Base-by-base conservation (phyloP, 176 grass and related monocot species). In the Pharus latifolius region DNA sequence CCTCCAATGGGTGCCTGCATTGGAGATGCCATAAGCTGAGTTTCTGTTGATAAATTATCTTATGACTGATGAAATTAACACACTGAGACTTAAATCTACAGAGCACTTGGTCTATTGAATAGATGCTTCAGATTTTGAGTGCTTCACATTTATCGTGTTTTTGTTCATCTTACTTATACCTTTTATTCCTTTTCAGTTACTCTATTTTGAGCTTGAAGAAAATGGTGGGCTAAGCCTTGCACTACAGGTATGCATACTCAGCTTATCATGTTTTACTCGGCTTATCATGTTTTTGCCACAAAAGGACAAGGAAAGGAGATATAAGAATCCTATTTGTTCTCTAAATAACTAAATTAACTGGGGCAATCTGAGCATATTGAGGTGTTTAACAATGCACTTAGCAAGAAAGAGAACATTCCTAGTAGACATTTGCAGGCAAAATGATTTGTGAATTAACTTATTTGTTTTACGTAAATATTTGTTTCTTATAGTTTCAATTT, bases 181-280 rank as follows among this genome's bases (percentile, higher is more conserved):
- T 54, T 40, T 67, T 29, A 15, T 51, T 72, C n/a, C 12, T 56
- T 84, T 81, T 57, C 80, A 99, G 96, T 69, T 99, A 69, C 82
- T 99, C 57, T 99, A 95, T 75, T 99, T 99, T 80, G 96, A 99
- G 81, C 82, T 88, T 26, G 96, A 99, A 87, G 96, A 99, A 76
- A 91, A 83, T 77, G 90, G 87, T 57, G 96, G 96, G 30, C 47
- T 99, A 60, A 99, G 96, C 47, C 90, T 99, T 76, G 96, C 79
- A 47, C 79, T 95, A 34, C 96, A 99, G 87, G 96, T 99, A 78
- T 10, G 26, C 58, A 25, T 82, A 70, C 23, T 38, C 29, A 33
- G 16, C 9, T 71, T 80, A 14, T 69, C 5, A 13, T 16, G 7
- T 65, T 77, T 63, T 18, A 52, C 10, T 77, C 52, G 62, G 17